Evolutionary conservation across 176 grass and related monocot genomes (phyloP).

Genomic region (Pontederia crassipes): DNA sequence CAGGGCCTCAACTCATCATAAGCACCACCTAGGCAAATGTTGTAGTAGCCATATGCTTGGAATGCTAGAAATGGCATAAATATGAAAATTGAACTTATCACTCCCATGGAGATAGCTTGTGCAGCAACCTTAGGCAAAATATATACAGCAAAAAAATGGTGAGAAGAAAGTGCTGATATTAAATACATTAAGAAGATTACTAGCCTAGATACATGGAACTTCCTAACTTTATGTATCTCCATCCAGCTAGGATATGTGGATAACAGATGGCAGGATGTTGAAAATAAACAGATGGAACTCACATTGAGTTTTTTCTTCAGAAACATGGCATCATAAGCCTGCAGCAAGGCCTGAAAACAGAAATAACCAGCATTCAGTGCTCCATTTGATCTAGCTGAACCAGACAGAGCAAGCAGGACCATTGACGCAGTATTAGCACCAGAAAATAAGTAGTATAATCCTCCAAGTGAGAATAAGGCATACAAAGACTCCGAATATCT

Average conservation of each 20-base stretch:
- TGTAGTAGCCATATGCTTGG: constrained; percentile 87
- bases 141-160: background rate
- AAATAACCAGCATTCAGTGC: constrained; percentile 95
- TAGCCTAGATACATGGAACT: no score
- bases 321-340: constrained; percentile 50
- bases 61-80: constrained; percentile 73
- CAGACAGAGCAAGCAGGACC: constrained; percentile 85
- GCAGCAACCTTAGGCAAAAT: constrained; percentile 46
- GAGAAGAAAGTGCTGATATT: no score
- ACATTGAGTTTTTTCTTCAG: constrained; percentile 61
- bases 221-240: no score
- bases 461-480: constrained; percentile 64
- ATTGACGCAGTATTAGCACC: constrained; percentile 54
- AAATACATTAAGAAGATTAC: no score
- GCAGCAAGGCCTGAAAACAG: constrained; percentile 72
- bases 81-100: constrained; percentile 47
- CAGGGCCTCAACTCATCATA: constrained; percentile 50
- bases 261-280: background rate
- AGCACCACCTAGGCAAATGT: constrained; percentile 47
- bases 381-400: constrained; percentile 95
- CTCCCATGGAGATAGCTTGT: constrained; percentile 32
- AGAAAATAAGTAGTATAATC: constrained; percentile 81
- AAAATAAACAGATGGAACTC: constrained; percentile 16
- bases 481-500: constrained; percentile 91
- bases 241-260: no score